Base-by-base conservation (phyloP, 768 basidiomycete species). In the Rhodotorula toruloides region DNA sequence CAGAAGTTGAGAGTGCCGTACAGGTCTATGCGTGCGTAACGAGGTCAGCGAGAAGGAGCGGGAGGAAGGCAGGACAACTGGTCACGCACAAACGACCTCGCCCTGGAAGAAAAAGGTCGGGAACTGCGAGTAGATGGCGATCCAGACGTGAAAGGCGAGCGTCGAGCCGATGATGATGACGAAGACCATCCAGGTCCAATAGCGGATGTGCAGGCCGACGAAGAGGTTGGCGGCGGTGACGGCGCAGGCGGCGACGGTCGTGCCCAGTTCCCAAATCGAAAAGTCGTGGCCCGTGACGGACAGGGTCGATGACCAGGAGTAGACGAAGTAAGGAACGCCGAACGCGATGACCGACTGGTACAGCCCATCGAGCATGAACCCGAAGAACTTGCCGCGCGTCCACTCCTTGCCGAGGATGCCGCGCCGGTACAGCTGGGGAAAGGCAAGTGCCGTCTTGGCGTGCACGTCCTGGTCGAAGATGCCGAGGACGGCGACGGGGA, bases 331-430 rank as follows among this genome's bases (percentile, higher is more conserved):
- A 0, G 93, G 90, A 73, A 97, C 81, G 60, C 65, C 73, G 64
- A 75, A 74, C 32, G 58, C 57, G 57, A 75, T 60, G 80, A 90
- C 85, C 0, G 92, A 94, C 75, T 98, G 94, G 78, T 96, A 97
- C 40, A 97, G 78, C 34, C 93, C 93, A 76, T 98, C 94, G 12
- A 84, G 76, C 89, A 97, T 96, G 79, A 92, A 96, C 60, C 87
- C 76, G 91, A 91, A 97, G 79, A 98, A 98, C 79, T 89, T 91
- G 57, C 80, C 68, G 16, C 90, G 85, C 25, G 92, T 96, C 78
- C 96, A 98, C 74, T 96, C 94, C 22, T 92, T 81, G 29, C 93
- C 91, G 22, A 87, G 85, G 68, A 97, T 96, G 32, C 94, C 94
- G 43, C 93, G 87, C 70, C 92, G 82, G 77, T 98, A 98, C n/a